Evolutionary conservation across 768 basidiomycete genomes (phyloP), one percentile per base, ranked within the genome.

Genomic region (Lactarius akahatsu): DNA sequence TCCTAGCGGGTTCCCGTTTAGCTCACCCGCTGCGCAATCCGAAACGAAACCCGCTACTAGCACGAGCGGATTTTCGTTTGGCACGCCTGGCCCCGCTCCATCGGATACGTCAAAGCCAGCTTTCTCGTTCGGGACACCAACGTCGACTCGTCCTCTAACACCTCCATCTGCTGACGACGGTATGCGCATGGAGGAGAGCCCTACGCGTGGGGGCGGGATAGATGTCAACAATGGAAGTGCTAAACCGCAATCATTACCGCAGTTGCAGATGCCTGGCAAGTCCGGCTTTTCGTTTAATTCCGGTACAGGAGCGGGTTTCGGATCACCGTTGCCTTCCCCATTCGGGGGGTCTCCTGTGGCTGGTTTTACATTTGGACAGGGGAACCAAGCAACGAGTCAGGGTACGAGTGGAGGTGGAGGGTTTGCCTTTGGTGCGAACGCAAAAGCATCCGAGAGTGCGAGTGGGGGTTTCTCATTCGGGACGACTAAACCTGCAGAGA

Each of bases 111-210:
- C 61, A 7, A 80, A 73, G 61, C 86, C 85, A 70, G 74, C 82
- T 13, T 89, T 90, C 67, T 50, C 78, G 16, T 89, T 90, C 65
- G 86, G 85, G 40, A 68, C 77, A 38, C 59, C 78, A 30, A 71
- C 77, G 1, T 74, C 78, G 15, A 74, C 79, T 32, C 79, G 87
- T 26, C 80, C 89, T n/a, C 76, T 79, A 6, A 91, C 89, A 0
- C 89, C 89, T 11, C 90, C 90, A 2, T 85, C 80, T 64, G 78
- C 80, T 40, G 87, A 86, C 55, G 82, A 86, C 58, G 90, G 90
- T 66, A 83, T 89, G 69, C 83, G 77, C 63, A 92, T 92, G 91
- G 91, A 92, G 47, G 91, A 92, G 75, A 92, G 91, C 70, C 91
- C 91, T 1, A 85, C 83, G 3, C 81, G 73, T 16, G 65, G 61